These are phyloP conservation scores for Sporothrix variecibatus DNA, from an alignment of 2,329 filamentous ascomycete species.

Conservation along the genomic window DNA sequence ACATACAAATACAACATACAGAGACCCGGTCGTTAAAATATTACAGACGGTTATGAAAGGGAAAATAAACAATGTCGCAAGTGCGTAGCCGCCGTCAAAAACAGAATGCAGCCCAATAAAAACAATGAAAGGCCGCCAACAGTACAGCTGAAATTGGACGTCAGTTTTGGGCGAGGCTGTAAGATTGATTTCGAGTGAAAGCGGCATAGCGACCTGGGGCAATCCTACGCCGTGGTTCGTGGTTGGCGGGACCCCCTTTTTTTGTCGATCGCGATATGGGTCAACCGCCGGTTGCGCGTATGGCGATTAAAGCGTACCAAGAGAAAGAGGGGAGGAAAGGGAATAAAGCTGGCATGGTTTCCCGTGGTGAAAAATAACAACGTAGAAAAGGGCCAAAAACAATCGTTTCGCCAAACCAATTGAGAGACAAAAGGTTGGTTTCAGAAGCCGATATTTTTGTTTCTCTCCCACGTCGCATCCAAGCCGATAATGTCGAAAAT, in stretches of 20 bases:
- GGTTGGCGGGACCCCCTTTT: slow-evolving; percentile 14
- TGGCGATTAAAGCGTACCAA: slow-evolving; percentile 17
- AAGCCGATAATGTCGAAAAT: not conserved
- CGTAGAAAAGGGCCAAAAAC: not conserved
- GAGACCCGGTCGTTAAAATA: not conserved
- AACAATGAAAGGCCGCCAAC: not conserved
- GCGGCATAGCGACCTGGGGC: slow-evolving; percentile 22
- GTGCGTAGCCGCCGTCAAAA: not conserved
- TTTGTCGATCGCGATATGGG: slow-evolving; percentile 27
- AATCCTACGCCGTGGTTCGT: slow-evolving; percentile 13
- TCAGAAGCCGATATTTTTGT: slow-evolving; percentile 8
- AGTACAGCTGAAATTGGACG: slow-evolving; percentile 11
- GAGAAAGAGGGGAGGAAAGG: not conserved
- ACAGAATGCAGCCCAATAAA: not conserved
- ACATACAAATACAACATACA: slow-evolving; percentile 21
- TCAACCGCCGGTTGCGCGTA: not conserved
- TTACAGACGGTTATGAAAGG: not conserved
- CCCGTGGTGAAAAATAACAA: not conserved
- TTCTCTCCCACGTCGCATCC: slow-evolving; percentile 16
- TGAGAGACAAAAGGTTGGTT: not conserved
- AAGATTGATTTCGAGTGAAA: slow-evolving; percentile 21
- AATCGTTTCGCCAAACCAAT: not conserved
- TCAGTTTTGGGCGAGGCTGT: slow-evolving; percentile 11
- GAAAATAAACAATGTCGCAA: not conserved
- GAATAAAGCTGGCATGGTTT: not conserved